These are phyloP conservation scores for Citrus sp. DNA, from an alignment of 345 rosid species.

Conservation along the genomic window DNA sequence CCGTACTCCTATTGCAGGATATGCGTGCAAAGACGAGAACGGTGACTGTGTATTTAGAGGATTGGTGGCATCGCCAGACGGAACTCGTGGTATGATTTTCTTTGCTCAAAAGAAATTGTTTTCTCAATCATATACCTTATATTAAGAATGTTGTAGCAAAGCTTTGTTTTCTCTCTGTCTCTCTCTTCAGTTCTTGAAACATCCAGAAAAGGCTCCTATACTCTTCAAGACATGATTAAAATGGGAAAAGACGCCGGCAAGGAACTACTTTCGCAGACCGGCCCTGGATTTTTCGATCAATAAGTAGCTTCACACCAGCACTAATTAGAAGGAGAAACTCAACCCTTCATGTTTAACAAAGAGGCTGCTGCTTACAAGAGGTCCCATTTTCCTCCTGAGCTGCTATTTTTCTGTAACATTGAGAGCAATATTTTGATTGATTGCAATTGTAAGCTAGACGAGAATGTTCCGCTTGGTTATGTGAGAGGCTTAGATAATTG, in stretches of 20 bases:
- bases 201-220: conserved; percentile 71
- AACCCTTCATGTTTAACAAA: conserved; percentile 8
- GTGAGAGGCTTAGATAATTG: conserved; percentile 11
- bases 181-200: conserved; percentile 82
- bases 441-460: conserved; percentile 20
- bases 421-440: conserved; percentile 14
- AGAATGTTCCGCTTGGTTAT: neutral
- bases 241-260: conserved; percentile 94
- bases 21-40: conserved; percentile 66
- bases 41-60: conserved; percentile 87
- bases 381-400: conserved; percentile 13
- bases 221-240: conserved; percentile 65
- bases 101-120: neutral
- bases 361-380: neutral
- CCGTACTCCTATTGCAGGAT: conserved; percentile 97
- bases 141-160: neutral
- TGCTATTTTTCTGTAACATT: conserved; percentile 10
- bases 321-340: neutral
- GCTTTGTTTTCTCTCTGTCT: conserved; percentile 15
- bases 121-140: neutral
- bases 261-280: conserved; percentile 78
- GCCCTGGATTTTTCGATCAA: conserved; percentile 78
- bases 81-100: conserved; percentile 59
- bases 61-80: conserved; percentile 93
- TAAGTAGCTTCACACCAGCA: conserved; percentile 24